Conservation (phyloP, 257 asterid species). For the Plantago elongata region DNA sequence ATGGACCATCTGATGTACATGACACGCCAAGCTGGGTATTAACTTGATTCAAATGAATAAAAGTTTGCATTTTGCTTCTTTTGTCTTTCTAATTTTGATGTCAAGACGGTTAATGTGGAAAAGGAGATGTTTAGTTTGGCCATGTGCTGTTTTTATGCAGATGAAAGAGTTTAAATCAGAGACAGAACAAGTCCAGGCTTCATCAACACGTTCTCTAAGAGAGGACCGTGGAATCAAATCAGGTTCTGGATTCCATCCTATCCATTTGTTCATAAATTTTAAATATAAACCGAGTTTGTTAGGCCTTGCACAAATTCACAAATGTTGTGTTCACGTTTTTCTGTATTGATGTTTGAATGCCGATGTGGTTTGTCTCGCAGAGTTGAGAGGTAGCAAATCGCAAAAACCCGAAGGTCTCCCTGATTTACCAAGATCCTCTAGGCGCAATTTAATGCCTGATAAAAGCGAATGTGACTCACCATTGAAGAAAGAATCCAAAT, state of each 20-base stretch:
- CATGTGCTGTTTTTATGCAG: constrained; percentile 27
- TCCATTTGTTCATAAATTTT: background rate
- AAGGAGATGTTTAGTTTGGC: background rate
- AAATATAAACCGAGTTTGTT: too few species aligned
- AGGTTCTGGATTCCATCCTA: constrained; percentile 54
- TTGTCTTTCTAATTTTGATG: background rate
- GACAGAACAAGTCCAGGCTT: constrained; percentile 22
- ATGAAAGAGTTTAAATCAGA: constrained; percentile 55
- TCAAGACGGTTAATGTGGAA: background rate
- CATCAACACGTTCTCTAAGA: constrained; percentile 47
- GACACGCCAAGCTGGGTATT: constrained; percentile 80
- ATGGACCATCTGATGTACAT: constrained; percentile 48
- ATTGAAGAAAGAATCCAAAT: constrained; percentile 34
- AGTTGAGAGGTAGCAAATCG: constrained; percentile 35
- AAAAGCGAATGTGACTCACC: constrained; percentile 30
- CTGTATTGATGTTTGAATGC: background rate
- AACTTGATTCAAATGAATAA: background rate
- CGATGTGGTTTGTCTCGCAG: constrained; percentile 22
- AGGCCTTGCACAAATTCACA: too few species aligned
- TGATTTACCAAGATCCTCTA: constrained; percentile 39
- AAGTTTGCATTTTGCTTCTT: background rate
- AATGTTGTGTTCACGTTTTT: background rate
- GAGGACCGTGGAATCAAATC: constrained; percentile 46
- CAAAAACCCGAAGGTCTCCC: constrained; percentile 24
- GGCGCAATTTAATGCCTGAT: constrained; percentile 38